A percentile compares a stretch with the other conserved stretches of the same genome.
These are phyloP conservation scores for Pestalotiopsis sp. DNA, from an alignment of 2,329 filamentous ascomycete genomes.

Conservation along the genomic window DNA sequence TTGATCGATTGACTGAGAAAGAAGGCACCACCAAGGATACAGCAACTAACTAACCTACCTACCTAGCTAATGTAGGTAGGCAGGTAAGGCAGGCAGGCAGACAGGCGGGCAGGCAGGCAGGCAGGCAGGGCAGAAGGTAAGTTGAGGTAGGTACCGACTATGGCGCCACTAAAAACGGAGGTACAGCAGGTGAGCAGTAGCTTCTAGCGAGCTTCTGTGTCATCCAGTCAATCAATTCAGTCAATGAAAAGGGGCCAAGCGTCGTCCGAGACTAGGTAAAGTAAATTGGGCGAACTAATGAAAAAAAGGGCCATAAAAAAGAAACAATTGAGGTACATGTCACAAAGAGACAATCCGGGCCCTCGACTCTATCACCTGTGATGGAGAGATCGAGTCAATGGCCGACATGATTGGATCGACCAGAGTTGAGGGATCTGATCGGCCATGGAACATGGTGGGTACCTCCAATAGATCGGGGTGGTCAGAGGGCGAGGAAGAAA, in stretches of 20 bases:
- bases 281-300: not conserved
- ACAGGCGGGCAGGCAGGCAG: not conserved
- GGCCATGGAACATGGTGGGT: not conserved
- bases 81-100: not conserved
- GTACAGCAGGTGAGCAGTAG: not conserved
- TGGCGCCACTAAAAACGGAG: not conserved
- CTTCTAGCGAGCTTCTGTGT: not conserved
- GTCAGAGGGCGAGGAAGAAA: conserved; percentile 1
- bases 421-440: conserved; percentile 3
- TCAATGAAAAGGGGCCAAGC: not conserved
- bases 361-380: conserved; percentile 2
- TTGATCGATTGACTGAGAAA: too few relatives aligned
- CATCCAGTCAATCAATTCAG: not conserved
- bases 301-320: not conserved
- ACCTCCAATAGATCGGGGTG: conserved; percentile 1
- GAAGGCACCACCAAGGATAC: too few relatives aligned
- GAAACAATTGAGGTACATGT: conserved; percentile 1
- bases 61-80: not conserved
- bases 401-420: not conserved
- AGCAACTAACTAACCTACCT: too few relatives aligned
- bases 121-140: not conserved
- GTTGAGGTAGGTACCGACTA: not conserved
- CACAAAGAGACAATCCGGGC: not conserved
- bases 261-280: not conserved
- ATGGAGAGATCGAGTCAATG: conserved; percentile 2